Conservation (phyloP, 2,329 filamentous ascomycete species). For the Exophiala bonariae region DNA sequence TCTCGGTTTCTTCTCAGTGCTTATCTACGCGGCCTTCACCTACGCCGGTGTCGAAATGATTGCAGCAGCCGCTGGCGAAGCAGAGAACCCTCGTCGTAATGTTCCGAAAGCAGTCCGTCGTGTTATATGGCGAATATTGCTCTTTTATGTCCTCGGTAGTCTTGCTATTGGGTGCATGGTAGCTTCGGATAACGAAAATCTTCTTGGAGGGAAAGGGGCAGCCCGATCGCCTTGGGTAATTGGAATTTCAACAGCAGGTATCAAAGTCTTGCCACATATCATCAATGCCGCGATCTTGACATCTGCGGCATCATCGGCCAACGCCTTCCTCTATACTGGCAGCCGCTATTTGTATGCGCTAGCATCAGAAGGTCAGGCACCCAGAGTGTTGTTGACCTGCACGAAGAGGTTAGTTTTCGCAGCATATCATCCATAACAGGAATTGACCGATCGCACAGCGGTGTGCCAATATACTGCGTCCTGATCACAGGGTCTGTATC, state of each 20-base stretch:
- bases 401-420: background rate
- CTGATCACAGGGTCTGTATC: slow-evolving; percentile 53
- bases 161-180: slow-evolving; percentile 51
- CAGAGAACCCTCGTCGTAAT: slow-evolving; percentile 51
- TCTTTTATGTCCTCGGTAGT: slow-evolving; percentile 53
- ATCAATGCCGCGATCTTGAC: slow-evolving; percentile 42
- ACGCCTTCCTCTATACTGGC: slow-evolving; percentile 37
- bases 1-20: slow-evolving; percentile 51
- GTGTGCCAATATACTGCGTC: slow-evolving; percentile 59
- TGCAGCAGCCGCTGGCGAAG: slow-evolving; percentile 57
- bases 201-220: slow-evolving; percentile 39
- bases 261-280: slow-evolving; percentile 35
- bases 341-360: slow-evolving; percentile 37
- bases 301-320: slow-evolving; percentile 43
- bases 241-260: slow-evolving; percentile 41
- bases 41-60: slow-evolving; percentile 49
- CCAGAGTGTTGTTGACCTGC: slow-evolving; percentile 46
- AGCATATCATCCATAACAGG: no score
- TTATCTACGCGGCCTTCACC: slow-evolving; percentile 41
- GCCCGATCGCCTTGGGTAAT: slow-evolving; percentile 54
- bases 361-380: slow-evolving; percentile 30
- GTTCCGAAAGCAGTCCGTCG: slow-evolving; percentile 57
- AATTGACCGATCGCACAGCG: no score
- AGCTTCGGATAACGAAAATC: slow-evolving; percentile 55
- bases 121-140: slow-evolving; percentile 56